Evolutionary conservation across 2,329 filamentous ascomycete species (phyloP), one percentile per base, ranked within the genome.

Genomic region (Phialophora expanda): DNA sequence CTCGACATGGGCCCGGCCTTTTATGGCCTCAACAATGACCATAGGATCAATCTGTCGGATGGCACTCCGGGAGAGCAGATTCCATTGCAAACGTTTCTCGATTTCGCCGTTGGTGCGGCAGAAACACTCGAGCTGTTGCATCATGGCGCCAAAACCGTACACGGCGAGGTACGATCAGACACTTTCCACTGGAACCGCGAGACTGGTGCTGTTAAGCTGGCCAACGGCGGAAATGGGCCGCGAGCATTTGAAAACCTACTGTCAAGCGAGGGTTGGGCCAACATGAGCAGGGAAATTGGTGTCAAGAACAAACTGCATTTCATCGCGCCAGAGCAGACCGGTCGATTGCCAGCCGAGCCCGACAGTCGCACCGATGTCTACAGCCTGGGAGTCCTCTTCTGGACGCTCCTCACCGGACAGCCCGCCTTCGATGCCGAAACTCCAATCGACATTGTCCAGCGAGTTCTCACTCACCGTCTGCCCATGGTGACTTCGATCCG

Each of bases 351-450:
- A 2, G 92, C 91, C 3, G 93, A 97, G 76, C 94, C 94, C 1
- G 94, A 97, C 78, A 91, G 87, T 51, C 87, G 94, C 48, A 97
- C 94, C 17, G 94, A 98, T 77, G 96, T 97, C 34, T 97, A 97
- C 79, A 93, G 92, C 0, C 81, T 97, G 0, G 94, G 94, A 3
- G 89, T 97, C 46, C 78, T 97, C 1, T 94, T 97, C 76, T 97
- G 92, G 90, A 91, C 87, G 8, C 86, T 96, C 74, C 81, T 96
- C 54, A 91, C 91, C 1, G 92, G 93, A 30, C 86, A 89, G 72
- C 86, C 90, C 2, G 90, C 92, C 0, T 97, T 95, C 70, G 89
- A 90, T 41, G 94, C 92, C 9, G 85, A 87, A 12, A 89, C 88
- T 0, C 91, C 93, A 0, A 86, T 97, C 65, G 93, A 97, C 73